Evolutionary conservation across 495 filamentous ascomycete species (phyloP), one percentile per base, ranked within the genome.

Genomic region (Penicillium ucsense): DNA sequence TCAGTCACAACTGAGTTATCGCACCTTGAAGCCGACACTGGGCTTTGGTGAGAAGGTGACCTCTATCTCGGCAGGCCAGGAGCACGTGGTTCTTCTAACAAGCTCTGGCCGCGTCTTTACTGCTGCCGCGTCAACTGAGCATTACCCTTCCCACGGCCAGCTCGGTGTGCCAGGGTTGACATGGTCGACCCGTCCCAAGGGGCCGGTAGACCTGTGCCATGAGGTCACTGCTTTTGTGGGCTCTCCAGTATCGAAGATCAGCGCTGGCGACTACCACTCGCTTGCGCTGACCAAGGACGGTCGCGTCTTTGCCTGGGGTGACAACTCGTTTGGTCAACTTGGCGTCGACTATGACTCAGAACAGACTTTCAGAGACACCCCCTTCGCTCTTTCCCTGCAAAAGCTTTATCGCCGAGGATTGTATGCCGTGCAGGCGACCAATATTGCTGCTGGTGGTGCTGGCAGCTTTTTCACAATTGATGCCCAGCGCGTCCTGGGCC

Each of bases 401-500:
- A 75, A 75, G 43, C 79, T 94, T 6, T 95, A 95, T 60, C 65
- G 72, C 12, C 80, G 77, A 47, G 80, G 78, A 8, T 69, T 64
- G 4, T 73, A 77, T 11, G 46, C 72, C 28, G 75, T 88, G 1
- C 71, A 66, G 35, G 80, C 86, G 4, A 94, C 84, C 8, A 72
- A 70, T 9, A 79, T 98, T 52, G 81, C 83, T 27, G 92, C 92
- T 6, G 92, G 92, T 29, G 92, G 92, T 5, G 70, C 74, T 29
- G 94, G 85, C 56, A 89, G 79, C 55, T 97, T 86, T 67, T 87
- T 96, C 56, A 86, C 79, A 6, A 75, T 95, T 41, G 90, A 97
- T 61, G 83, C 85, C 8, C 79, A 77, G 46, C 76, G 76, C 33
- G 63, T 78, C 11, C 63, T 75, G 35, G 65, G 62, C 6, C 66